These are phyloP conservation scores for Malassezia nana DNA, from an alignment of 1,284 basidiomycete species.

Conservation along the genomic window DNA sequence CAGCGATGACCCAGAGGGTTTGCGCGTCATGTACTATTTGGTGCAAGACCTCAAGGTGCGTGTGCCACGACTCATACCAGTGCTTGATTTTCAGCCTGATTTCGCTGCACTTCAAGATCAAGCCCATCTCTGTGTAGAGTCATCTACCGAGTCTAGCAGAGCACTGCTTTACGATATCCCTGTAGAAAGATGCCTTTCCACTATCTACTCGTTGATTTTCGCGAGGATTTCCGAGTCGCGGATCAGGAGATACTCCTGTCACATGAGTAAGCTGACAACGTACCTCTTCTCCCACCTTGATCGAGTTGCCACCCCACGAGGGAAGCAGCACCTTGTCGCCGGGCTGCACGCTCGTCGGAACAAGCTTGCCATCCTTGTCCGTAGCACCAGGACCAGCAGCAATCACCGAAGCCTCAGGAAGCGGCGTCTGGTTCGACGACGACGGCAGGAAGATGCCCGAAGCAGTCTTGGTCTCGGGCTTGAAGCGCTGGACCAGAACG, in stretches of 20 bases:
- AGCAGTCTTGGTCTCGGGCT: constrained; percentile 56
- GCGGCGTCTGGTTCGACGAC: constrained; percentile 67
- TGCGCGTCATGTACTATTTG: constrained; percentile 97
- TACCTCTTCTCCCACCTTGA: constrained; percentile 95
- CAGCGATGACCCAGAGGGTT: constrained; percentile 89
- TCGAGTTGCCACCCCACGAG: constrained; percentile 86
- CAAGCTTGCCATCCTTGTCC: constrained; percentile 68
- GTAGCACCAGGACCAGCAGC: constrained; percentile 85
- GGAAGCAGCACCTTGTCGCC: constrained; percentile 89
- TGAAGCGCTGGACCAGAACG: constrained; percentile 92
- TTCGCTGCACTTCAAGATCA: constrained; percentile 98
- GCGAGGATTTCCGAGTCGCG: constrained; percentile 91
- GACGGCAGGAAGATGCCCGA: constrained; percentile 82
- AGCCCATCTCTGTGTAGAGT: constrained; percentile 60
- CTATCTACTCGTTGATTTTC: constrained; percentile 76
- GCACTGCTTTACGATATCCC: neutral
- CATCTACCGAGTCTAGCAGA: neutral
- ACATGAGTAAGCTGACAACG: constrained; percentile 45
- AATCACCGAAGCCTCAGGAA: constrained; percentile 93
- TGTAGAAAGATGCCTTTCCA: neutral
- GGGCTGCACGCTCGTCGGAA: constrained; percentile 70
- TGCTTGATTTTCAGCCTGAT: constrained; percentile 96
- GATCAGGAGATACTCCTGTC: constrained; percentile 86
- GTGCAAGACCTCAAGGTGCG: constrained; percentile 87
- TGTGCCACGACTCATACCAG: constrained; percentile 51